Base-by-base conservation (phyloP, 306 rosid species). In the Ammopiptanthus mongolicus region DNA sequence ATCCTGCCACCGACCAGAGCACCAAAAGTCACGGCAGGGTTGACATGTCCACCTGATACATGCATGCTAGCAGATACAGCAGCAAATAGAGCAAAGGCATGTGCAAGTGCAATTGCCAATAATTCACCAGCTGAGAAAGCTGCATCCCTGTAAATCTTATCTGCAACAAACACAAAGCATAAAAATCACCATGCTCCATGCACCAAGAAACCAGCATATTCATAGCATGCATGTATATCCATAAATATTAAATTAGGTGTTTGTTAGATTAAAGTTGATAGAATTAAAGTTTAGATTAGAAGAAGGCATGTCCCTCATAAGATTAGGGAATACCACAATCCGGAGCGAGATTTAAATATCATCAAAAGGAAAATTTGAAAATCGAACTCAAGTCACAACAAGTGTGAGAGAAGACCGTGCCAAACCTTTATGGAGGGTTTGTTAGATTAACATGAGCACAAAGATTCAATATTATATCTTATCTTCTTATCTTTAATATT, bases 21-120 rank as follows among this genome's bases (percentile, higher is more conserved):
- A 60, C 97, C 97, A 5, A 95, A 90, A 6, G 99, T 95, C 5
- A 95, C 97, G 0, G 97, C 99, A 1, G 99, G 99, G 64, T 95
- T 95, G 39, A 95, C 83, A 66, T 95, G 97, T 18, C 97, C 97
- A 5, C 97, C 97, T 1, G 99, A 95, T 3, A 92, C 74, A 78
- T 95, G 96, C 73, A 86, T 79, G 78, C 96, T 90, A 0, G 93
- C 86, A 29, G 97, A 71, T 6, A 95, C 68, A 0, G 97, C 99
- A 0, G 97, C 84, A 75, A 88, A 90, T 19, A 95, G 78, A 1
- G 91, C 81, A 61, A 91, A 87, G 0, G 92, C 97, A 59, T 90
- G 91, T 13, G 99, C 99, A 9, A 86, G 46, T 23, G 97, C 93
- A 10, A 85, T 23, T 19, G 79, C 88, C 51, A 87, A 34, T 25